phyloP scores from a whole-genome alignment of 192 early-diverging fungal species.

The Mortierella antarctica region DNA sequence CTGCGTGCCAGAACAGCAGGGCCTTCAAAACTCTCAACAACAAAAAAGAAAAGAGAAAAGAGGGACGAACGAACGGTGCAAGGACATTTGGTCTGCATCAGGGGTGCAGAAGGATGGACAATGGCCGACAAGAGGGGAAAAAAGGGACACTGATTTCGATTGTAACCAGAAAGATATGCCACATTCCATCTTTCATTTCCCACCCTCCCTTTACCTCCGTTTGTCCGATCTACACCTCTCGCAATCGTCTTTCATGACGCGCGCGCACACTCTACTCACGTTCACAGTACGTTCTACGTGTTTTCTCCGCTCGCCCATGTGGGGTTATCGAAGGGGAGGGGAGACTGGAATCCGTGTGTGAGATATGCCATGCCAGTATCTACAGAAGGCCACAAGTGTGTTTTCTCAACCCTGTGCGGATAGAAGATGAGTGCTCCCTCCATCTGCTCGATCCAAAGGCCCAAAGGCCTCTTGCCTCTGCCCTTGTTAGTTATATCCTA shows the following conservation, averaged over 20 bases:
- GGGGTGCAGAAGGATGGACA: background rate
- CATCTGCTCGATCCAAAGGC: background rate
- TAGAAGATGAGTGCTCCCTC: conserved; percentile 21
- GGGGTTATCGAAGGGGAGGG: background rate
- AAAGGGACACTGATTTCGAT: conserved; percentile 40
- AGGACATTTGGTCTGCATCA: background rate
- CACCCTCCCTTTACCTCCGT: background rate
- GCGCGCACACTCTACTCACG: no score
- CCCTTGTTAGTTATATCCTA: conserved; percentile 15
- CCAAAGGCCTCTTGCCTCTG: background rate
- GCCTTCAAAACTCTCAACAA: no score
- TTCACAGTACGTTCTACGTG: no score
- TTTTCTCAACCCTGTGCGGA: conserved; percentile 14
- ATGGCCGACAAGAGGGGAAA: background rate
- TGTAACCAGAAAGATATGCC: conserved; percentile 38
- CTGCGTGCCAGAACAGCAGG: no score
- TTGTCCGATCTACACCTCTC: background rate
- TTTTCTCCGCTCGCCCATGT: no score
- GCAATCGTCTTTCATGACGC: no score
- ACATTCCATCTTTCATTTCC: conserved; percentile 31
- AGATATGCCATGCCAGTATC: background rate
- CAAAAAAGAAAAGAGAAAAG: no score
- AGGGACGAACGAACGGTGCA: no score
- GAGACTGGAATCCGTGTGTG: conserved; percentile 23
- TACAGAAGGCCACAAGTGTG: background rate